These are phyloP conservation scores for Salix arbutifolia DNA, from an alignment of 345 rosid genomes.

Conservation along the genomic window DNA sequence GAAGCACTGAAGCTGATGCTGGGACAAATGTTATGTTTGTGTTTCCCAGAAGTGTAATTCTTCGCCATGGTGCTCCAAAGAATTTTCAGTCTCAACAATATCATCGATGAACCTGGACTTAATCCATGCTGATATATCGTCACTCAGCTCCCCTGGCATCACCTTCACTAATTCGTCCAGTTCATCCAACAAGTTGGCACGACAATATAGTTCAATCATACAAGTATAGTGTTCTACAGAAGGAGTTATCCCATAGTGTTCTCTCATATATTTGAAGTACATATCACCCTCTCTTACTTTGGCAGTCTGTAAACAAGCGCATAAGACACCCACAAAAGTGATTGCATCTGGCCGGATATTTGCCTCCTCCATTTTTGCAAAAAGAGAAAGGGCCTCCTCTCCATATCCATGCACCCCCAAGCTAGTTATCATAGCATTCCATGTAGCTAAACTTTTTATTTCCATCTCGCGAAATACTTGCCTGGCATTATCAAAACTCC, in stretches of 20 bases:
- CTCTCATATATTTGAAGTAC: constrained; percentile 47
- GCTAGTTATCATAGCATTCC: constrained; percentile 81
- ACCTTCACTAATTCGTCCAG: constrained; percentile 13
- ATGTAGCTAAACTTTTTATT: constrained; percentile 55
- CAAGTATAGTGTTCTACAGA: constrained; percentile 53
- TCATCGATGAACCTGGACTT: neutral
- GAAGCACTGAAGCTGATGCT: constrained; percentile 25
- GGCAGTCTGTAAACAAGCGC: constrained; percentile 54
- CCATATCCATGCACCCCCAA: constrained; percentile 77
- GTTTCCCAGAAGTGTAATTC: neutral
- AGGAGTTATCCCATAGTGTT: constrained; percentile 44
- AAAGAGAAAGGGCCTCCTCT: constrained; percentile 55
- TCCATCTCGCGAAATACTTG: constrained; percentile 50
- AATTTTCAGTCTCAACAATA: constrained; percentile 8
- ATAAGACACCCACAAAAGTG: constrained; percentile 70
- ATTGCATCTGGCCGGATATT: constrained; percentile 53
- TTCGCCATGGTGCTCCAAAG: constrained; percentile 7
- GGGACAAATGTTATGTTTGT: neutral
- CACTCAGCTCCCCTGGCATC: constrained; percentile 20
- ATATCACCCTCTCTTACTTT: constrained; percentile 41
- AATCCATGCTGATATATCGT: constrained; percentile 16
- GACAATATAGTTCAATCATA: constrained; percentile 54
- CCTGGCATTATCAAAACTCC: constrained; percentile 53
- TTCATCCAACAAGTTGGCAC: constrained; percentile 29
- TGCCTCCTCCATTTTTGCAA: constrained; percentile 49